A percentile compares a stretch with the other conserved stretches of the same genome.
phyloP scores from a whole-genome alignment of 1,284 basidiomycete genomes.

The Apiotrichum sp. region DNA sequence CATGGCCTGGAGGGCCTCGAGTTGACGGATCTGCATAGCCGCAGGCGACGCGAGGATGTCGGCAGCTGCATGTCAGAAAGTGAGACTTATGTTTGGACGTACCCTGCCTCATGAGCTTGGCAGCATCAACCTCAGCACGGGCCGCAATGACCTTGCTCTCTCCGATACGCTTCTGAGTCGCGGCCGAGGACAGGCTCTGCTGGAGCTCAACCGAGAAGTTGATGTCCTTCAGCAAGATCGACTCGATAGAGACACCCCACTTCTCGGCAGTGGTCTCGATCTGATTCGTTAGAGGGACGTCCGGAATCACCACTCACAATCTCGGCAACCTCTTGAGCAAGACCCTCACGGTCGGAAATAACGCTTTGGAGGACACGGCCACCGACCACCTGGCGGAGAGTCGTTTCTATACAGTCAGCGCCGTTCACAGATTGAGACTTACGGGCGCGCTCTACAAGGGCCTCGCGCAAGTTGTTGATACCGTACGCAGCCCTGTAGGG shows the following conservation, averaged over 20 bases:
- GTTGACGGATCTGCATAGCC: conserved; percentile 94
- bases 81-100: conserved; percentile 1
- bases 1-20: conserved; percentile 73
- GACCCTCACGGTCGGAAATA: conserved; percentile 79
- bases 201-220: conserved; percentile 89
- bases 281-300: conserved; percentile 12
- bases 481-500: conserved; percentile 85
- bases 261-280: conserved; percentile 57
- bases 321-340: conserved; percentile 91
- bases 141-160: conserved; percentile 92
- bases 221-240: conserved; percentile 69
- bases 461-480: conserved; percentile 78
- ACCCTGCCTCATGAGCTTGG: conserved; percentile 77
- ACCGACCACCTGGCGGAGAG: conserved; percentile 88
- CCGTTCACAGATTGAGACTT: conserved; percentile 12
- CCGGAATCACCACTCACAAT: conserved; percentile 56
- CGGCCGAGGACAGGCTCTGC: conserved; percentile 83
- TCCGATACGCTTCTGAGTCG: conserved; percentile 84
- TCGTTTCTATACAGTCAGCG: conserved; percentile 57
- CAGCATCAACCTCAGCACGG: conserved; percentile 88
- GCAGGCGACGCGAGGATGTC: conserved; percentile 80
- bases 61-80: conserved; percentile 24
- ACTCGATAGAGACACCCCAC: conserved; percentile 94
- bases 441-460: conserved; percentile 82
- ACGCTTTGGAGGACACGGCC: conserved; percentile 60